Percentiles rank a stretch among this genome's conserved stretches.
Conservation (phyloP, 257 asterid species). For the Solanum paucissectum region DNA sequence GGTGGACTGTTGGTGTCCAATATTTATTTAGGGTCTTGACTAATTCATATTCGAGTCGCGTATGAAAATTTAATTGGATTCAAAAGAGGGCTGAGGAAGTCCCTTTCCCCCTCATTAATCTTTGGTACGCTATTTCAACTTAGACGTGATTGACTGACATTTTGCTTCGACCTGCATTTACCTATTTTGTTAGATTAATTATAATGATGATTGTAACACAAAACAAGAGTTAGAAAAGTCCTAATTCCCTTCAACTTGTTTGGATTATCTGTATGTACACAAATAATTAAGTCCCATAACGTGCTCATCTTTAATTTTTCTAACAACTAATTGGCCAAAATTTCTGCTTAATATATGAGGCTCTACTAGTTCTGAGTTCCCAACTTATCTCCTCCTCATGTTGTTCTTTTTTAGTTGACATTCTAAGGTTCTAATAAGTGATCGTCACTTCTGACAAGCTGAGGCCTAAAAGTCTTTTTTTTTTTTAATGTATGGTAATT, state of each 20-base stretch:
- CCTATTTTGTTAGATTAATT: not conserved
- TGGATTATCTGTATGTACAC: not conserved
- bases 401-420: not conserved
- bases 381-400: not conserved
- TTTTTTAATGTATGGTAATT: not conserved
- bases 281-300: not conserved
- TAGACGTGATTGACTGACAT: not conserved
- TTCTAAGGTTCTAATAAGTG: not conserved
- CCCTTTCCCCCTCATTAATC: not conserved
- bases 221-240: not conserved
- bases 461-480: not conserved
- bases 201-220: not conserved
- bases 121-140: not conserved
- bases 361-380: not conserved
- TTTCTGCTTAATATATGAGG: not conserved
- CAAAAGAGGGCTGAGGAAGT: not conserved
- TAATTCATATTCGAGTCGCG: not conserved
- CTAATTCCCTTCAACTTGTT: not conserved
- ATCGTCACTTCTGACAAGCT: not conserved
- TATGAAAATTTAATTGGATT: not conserved
- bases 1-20: not conserved
- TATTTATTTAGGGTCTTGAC: not conserved
- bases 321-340: not conserved
- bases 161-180: not conserved
- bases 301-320: not conserved